Percentiles rank a stretch among this genome's conserved stretches.
These are phyloP conservation scores for Leptographium radiaticola DNA, from an alignment of 2,329 filamentous ascomycete species.

Conservation along the genomic window DNA sequence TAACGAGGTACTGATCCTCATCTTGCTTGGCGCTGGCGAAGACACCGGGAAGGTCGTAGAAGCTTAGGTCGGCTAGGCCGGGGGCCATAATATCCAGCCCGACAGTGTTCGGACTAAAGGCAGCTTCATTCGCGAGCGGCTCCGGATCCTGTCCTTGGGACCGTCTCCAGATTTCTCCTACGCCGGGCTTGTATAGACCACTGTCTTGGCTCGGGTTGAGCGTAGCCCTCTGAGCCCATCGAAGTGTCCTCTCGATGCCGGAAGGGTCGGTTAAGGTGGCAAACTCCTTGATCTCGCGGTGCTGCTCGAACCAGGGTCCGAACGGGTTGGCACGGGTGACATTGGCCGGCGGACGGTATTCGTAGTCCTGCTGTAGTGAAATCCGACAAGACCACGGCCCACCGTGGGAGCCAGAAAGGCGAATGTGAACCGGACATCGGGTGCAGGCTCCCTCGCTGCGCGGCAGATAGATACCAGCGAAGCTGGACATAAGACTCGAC, in stretches of 20 bases:
- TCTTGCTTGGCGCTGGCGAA: slow-evolving; percentile 56
- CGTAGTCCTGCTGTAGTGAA: slow-evolving; percentile 51
- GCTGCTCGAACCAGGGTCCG: slow-evolving; percentile 49
- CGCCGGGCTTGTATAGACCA: slow-evolving; percentile 37
- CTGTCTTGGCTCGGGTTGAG: slow-evolving; percentile 50
- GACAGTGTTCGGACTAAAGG: slow-evolving; percentile 75
- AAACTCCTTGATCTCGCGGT: slow-evolving; percentile 42
- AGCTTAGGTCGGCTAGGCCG: slow-evolving; percentile 58
- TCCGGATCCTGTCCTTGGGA: slow-evolving; percentile 13
- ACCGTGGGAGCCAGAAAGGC: slow-evolving; percentile 42
- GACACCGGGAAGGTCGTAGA: slow-evolving; percentile 76
- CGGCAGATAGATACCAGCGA: slow-evolving; percentile 59
- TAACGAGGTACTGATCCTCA: slow-evolving; percentile 54
- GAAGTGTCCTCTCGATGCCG: slow-evolving; percentile 54
- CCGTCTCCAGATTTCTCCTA: slow-evolving; percentile 10
- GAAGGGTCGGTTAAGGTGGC: slow-evolving; percentile 46
- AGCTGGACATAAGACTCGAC: slow-evolving; percentile 52
- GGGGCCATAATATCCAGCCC: slow-evolving; percentile 63
- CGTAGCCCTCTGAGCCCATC: slow-evolving; percentile 64
- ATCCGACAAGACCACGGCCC: slow-evolving; percentile 57
- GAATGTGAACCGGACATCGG: slow-evolving; percentile 68
- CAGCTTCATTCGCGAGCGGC: slow-evolving; percentile 36
- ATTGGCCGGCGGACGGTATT: slow-evolving; percentile 6
- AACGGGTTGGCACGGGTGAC: slow-evolving; percentile 41
- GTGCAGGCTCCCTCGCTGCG: slow-evolving; percentile 64